Percentiles rank a stretch among this genome's conserved stretches.
Evolutionary conservation across 495 filamentous ascomycete species (phyloP).

Genomic region (Talaromyces thailandensis): DNA sequence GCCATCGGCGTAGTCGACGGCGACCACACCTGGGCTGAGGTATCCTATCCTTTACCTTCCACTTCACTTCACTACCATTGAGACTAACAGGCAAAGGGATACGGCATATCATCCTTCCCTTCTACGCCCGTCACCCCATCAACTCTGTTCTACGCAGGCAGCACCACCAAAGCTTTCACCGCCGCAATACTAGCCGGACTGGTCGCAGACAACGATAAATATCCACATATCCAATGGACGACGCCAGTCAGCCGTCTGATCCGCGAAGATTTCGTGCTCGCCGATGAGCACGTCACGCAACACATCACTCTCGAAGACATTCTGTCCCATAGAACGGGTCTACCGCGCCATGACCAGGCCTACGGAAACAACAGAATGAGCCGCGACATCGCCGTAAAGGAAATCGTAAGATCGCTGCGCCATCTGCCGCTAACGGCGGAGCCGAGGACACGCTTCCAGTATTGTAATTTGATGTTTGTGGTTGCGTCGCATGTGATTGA

Average conservation of each 20-base stretch:
- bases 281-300: conserved; percentile 24
- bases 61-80: background rate
- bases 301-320: conserved; percentile 44
- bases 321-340: conserved; percentile 41
- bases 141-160: conserved; percentile 28
- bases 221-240: conserved; percentile 26
- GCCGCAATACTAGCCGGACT: conserved; percentile 36
- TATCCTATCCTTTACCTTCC: background rate
- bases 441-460: conserved; percentile 33
- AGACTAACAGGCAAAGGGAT: conserved; percentile 25
- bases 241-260: conserved; percentile 41
- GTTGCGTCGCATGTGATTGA: conserved; percentile 33
- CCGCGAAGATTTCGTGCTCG: conserved; percentile 40
- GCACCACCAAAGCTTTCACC: conserved; percentile 48
- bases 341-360: conserved; percentile 31
- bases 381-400: conserved; percentile 10
- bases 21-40: conserved; percentile 13
- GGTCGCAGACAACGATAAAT: conserved; percentile 23
- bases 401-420: conserved; percentile 26
- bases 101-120: conserved; percentile 30
- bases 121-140: conserved; percentile 30
- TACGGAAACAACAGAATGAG: conserved; percentile 3
- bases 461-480: conserved; percentile 46
- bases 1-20: conserved; percentile 39
- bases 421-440: conserved; percentile 32